phyloP scores from a whole-genome alignment of 805 yeast species.

The Pichia nanzhaoensis region DNA sequence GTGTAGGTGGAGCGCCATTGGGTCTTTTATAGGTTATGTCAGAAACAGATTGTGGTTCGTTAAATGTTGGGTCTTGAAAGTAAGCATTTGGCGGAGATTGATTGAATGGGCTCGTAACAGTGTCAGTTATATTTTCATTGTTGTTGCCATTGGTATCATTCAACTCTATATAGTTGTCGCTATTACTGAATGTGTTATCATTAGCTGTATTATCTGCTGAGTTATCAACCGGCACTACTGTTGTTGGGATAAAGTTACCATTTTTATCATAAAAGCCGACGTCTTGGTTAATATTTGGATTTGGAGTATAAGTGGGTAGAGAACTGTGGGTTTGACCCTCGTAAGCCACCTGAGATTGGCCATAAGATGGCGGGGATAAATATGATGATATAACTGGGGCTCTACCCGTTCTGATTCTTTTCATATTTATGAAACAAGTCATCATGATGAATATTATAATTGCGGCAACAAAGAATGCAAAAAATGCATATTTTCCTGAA shows the following conservation, averaged over 20 bases:
- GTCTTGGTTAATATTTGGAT: conserved; percentile 60
- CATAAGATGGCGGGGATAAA: conserved; percentile 60
- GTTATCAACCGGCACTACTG: background rate
- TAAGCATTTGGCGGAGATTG: background rate
- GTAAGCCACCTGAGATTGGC: conserved; percentile 47
- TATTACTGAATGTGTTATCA: background rate
- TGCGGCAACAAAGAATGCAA: conserved; percentile 51
- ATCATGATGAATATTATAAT: conserved; percentile 40
- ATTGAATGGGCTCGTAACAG: background rate
- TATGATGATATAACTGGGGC: conserved; percentile 57
- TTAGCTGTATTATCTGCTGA: background rate
- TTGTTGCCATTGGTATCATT: background rate
- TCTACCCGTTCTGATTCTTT: conserved; percentile 45
- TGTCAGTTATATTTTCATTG: background rate
- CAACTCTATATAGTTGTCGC: too few relatives aligned
- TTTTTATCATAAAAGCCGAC: conserved; percentile 67
- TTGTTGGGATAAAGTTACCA: conserved; percentile 41
- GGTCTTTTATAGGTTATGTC: conserved; percentile 5
- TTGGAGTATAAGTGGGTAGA: conserved; percentile 64
- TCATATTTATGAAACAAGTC: conserved; percentile 49
- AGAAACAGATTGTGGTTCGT: conserved; percentile 1
- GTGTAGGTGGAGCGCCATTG: conserved; percentile 5
- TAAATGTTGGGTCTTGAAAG: background rate
- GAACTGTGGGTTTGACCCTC: conserved; percentile 28
- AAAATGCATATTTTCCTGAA: conserved; percentile 55